A percentile compares a stretch with the other conserved stretches of the same genome.
These are phyloP conservation scores for Suhomyces panamericanus DNA, from an alignment of 1,139 yeast species.

Conservation along the genomic window DNA sequence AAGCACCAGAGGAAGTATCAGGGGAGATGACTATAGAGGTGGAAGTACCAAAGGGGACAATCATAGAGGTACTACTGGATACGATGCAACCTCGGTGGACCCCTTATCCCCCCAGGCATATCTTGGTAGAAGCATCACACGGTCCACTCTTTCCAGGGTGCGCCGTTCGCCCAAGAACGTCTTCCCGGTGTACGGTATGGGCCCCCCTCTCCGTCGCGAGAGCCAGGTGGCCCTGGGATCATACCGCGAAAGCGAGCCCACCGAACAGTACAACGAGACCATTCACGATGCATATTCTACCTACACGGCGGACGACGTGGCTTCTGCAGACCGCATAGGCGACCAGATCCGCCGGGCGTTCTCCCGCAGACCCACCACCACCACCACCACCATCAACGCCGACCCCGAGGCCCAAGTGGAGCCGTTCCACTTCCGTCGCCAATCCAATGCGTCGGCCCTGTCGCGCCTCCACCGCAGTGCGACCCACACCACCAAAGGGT, in stretches of 20 bases:
- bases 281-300: slow-evolving; percentile 2
- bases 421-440: slow-evolving; percentile 8
- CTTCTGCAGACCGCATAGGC: slow-evolving; percentile 35
- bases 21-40: no score
- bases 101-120: background rate
- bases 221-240: slow-evolving; percentile 52
- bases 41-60: no score
- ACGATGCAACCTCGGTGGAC: no score
- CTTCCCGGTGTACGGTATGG: slow-evolving; percentile 80
- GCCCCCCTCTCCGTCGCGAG: slow-evolving; percentile 57
- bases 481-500: slow-evolving; percentile 12
- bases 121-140: slow-evolving; percentile 6
- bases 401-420: slow-evolving; percentile 9
- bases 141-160: slow-evolving; percentile 9
- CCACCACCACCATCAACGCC: no score
- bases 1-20: no score
- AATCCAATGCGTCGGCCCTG: slow-evolving; percentile 13
- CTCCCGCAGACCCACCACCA: slow-evolving; percentile 13
- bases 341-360: slow-evolving; percentile 25
- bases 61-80: no score
- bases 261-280: background rate
- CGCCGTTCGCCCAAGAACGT: slow-evolving; percentile 69
- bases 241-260: slow-evolving; percentile 1
- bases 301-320: slow-evolving; percentile 8
- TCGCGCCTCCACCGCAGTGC: slow-evolving; percentile 11